A percentile compares a stretch with the other conserved stretches of the same genome.
Evolutionary conservation across 164 flowering plant genomes (phyloP).

Genomic region (Vitis amurensis): DNA sequence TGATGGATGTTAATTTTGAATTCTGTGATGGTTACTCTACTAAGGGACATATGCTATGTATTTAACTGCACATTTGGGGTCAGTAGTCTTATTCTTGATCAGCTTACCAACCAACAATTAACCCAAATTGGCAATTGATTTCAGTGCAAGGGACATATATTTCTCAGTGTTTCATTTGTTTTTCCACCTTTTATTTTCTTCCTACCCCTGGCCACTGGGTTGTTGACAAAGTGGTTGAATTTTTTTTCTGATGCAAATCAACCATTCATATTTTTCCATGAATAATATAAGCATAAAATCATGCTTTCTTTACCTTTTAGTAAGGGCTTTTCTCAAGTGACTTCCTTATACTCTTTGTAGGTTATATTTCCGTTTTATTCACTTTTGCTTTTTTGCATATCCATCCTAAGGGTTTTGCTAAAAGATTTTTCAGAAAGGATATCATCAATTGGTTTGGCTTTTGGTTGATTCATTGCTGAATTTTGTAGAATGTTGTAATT

Average conservation of each 20-base stretch:
- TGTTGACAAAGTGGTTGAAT: neutral
- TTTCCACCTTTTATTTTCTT: neutral
- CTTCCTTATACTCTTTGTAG: too few relatives aligned
- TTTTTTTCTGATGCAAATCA: neutral
- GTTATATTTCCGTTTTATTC: too few relatives aligned
- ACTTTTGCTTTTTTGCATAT: too few relatives aligned
- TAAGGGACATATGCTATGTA: neutral
- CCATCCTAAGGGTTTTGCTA: too few relatives aligned
- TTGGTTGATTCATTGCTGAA: constrained; percentile 1
- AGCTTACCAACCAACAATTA: neutral
- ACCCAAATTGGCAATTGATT: neutral
- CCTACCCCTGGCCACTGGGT: neutral
- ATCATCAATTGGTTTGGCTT: neutral
- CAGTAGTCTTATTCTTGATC: neutral
- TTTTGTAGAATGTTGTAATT: constrained; percentile 72
- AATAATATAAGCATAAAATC: neutral
- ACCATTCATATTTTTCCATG: neutral
- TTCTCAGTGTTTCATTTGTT: neutral
- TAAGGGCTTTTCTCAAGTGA: neutral
- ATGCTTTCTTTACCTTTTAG: neutral
- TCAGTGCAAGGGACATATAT: neutral
- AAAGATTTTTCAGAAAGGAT: too few relatives aligned
- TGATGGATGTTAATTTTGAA: neutral
- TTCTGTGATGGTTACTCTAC: neutral
- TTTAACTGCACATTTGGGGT: neutral